A percentile compares a stretch with the other conserved stretches of the same genome.
These are phyloP conservation scores for Salix exigua DNA, from an alignment of 345 rosid species.

Conservation along the genomic window DNA sequence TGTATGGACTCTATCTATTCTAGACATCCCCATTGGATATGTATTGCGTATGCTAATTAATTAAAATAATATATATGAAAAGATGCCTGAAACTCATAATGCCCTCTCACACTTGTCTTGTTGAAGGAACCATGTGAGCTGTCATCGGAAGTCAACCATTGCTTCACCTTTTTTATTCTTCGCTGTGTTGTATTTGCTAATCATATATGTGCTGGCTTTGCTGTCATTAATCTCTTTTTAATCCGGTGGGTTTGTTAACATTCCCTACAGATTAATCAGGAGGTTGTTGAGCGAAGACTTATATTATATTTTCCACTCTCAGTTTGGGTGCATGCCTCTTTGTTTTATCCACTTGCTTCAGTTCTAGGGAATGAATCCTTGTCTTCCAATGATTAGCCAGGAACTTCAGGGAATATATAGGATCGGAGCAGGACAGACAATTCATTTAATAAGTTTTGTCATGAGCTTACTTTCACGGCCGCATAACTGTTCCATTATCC, in stretches of 20 bases:
- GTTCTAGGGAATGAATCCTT: conserved; percentile 6
- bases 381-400: conserved; percentile 14
- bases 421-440: too few relatives aligned
- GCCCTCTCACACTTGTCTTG: conserved; percentile 15
- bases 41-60: too few relatives aligned
- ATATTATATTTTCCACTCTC: not conserved
- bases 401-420: not conserved
- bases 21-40: conserved; percentile 25
- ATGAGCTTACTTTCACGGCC: not conserved
- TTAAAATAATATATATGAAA: not conserved
- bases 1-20: conserved; percentile 1
- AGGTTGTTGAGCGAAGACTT: too few relatives aligned
- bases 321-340: not conserved
- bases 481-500: conserved; percentile 13
- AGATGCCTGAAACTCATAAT: conserved; percentile 30
- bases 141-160: conserved; percentile 41
- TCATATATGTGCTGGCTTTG: not conserved
- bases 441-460: not conserved
- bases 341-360: not conserved
- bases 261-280: not conserved
- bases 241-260: not conserved
- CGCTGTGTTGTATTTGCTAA: not conserved
- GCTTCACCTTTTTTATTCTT: not conserved
- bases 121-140: conserved; percentile 33
- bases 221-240: not conserved